Base-by-base conservation (phyloP, 2,329 filamentous ascomycete species). In the Diaporthe amygdali region DNA sequence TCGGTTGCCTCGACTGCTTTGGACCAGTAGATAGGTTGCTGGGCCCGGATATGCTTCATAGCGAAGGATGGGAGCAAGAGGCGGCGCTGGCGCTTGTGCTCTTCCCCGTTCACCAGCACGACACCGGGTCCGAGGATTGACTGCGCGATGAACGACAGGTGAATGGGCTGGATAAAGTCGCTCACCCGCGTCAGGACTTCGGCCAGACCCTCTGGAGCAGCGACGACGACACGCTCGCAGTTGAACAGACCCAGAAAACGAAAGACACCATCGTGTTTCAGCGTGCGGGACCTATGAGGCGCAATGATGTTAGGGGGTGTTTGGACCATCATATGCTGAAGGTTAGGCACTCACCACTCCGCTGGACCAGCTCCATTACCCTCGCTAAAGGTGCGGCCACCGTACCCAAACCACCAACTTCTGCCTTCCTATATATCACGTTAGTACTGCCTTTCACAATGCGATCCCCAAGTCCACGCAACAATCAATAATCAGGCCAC, bases 331-430 rank as follows among this genome's bases (percentile, higher is more conserved):
- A 20, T 6, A 8, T 27, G 1, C 2, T 20, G 15, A 41, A 27
- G 2, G 3, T 8, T 14, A 25, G 7, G 3, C 3, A 59, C 54
- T 59, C 22, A 59, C 54, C 54, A 59, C 54, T 59, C 54, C 8
- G 54, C 54, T 39, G 54, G 54, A 59, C 54, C 54, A 41, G 54
- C 54, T 10, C 54, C 54, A 27, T 59, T 59, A 20, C 54, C 54
- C 20, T 59, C 54, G 15, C 54, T 59, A 12, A 59, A 59, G 37
- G 54, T 59, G 22, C 54, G 54, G 3, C 54, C 14, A 5, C 54
- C 54, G 4, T 59, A 59, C 2, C 54, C 54, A 59, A 59, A 59
- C 54, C 54, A 59, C 54, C 54, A 59, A 59, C 54, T 59, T 15
- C 54, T 59, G 8, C 54, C 54, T 30, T 59, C 54, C 54, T 59